Evolutionary conservation across 1,139 yeast species (phyloP), one percentile per base, ranked within the genome.

Genomic region (Maudiozyma humilis): DNA sequence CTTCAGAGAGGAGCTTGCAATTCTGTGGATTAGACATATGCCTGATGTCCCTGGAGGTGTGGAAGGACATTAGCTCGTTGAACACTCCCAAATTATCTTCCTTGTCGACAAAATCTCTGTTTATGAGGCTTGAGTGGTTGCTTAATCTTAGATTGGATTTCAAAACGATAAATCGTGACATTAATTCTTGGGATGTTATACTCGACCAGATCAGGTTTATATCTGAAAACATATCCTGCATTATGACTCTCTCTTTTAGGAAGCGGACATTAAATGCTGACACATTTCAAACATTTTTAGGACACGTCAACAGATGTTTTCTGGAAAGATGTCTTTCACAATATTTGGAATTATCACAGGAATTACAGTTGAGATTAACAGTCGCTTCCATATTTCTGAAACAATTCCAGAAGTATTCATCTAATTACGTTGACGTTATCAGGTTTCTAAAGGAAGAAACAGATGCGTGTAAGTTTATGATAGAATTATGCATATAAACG

Each of bases 1-100:
- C 33, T 6, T 15, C 15, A 3, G n/a, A 17, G 4, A 19, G 18
- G 10, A 38, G 39, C 13, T 38, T 55, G 14, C 47, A 49, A 5
- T 61, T 59, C 43, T 61, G 65, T 40, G 63, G 55, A 5, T 40
- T 60, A 5, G 42, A 52, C 18, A 51, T 61, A 19, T 41, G 51
- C 23, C 32, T 53, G 14, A 36, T 38, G 20, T 44, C 37, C 4
- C 43, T 60, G 16, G 58, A 59, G 34, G 45, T 57, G 5, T 51
- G 54, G 53, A 61, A 61, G 38, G 44, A 46, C 6, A 27, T 42
- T 2, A 48, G 47, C 2, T 40, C 51, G 2, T 43, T 56, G 35
- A 55, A 51, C 39, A 39, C 50, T 5, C 48, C 56, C 3, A 32
- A 33, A 6, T 32, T 54, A n/a, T 37, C 39, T 17, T 35, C 44